These are phyloP conservation scores for Gaultheria prostrata DNA, from an alignment of 148 eudicot genomes.

Conservation along the genomic window DNA sequence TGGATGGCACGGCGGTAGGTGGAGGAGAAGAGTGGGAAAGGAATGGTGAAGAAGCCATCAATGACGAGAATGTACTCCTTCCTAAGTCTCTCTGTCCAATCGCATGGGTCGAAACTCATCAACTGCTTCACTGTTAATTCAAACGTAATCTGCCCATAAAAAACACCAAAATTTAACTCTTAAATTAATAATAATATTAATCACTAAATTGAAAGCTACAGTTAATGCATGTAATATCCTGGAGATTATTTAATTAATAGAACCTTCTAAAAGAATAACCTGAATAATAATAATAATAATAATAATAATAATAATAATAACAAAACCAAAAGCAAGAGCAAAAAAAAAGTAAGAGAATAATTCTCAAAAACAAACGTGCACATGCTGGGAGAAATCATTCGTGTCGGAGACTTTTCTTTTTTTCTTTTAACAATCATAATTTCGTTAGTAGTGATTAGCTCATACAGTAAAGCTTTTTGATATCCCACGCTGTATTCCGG, in stretches of 20 bases:
- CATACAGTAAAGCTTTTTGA: too few species aligned
- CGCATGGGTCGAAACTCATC: slow-evolving; percentile 92
- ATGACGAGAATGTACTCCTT: slow-evolving; percentile 85
- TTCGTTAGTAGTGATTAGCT: too few species aligned
- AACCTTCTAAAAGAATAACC: slow-evolving; percentile 20
- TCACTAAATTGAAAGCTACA: neutral
- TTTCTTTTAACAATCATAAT: too few species aligned
- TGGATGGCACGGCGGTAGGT: slow-evolving; percentile 82
- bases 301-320: neutral
- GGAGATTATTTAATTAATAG: neutral
- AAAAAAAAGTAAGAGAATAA: slow-evolving; percentile 13
- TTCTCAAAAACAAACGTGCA: slow-evolving; percentile 13
- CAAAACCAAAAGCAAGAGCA: neutral
- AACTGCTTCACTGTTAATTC: slow-evolving; percentile 87
- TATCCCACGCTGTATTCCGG: too few species aligned
- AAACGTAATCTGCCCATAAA: slow-evolving; percentile 61
- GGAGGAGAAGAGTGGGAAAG: slow-evolving; percentile 71
- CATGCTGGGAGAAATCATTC: neutral
- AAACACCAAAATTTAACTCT: neutral
- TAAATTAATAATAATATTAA: too few species aligned
- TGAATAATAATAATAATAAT: neutral
- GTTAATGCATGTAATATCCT: neutral
- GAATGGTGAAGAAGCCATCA: slow-evolving; percentile 94
- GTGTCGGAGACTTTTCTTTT: too few species aligned
- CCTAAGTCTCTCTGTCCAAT: slow-evolving; percentile 76